Percentiles rank a stretch among this genome's conserved stretches.
These are phyloP conservation scores for Apiospora marii DNA, from an alignment of 2,329 filamentous ascomycete genomes.

Conservation along the genomic window DNA sequence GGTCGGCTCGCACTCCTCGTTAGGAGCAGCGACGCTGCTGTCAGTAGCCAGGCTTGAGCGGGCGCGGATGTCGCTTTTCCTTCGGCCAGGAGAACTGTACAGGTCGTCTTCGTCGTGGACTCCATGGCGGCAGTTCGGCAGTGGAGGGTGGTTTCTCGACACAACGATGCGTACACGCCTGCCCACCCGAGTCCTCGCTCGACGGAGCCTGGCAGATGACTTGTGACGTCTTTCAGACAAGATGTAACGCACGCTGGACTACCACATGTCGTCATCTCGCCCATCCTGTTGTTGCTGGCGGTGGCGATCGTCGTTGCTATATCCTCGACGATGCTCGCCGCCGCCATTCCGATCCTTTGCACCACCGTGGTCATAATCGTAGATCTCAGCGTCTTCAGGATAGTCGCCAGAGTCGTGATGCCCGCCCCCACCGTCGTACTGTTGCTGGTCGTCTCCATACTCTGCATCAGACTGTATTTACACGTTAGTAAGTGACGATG, in stretches of 20 bases:
- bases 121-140: not conserved
- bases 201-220: slow-evolving; percentile 7
- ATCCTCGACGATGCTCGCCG: slow-evolving; percentile 45
- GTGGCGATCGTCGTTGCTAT: slow-evolving; percentile 1
- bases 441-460: slow-evolving; percentile 29
- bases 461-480: slow-evolving; percentile 47
- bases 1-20: not conserved
- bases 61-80: not conserved
- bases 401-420: slow-evolving; percentile 56
- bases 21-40: not conserved
- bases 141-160: not conserved
- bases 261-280: slow-evolving; percentile 25
- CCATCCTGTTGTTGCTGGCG: slow-evolving; percentile 14
- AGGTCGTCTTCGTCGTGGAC: not conserved
- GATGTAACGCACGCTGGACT: slow-evolving; percentile 16
- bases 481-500: not conserved
- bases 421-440: slow-evolving; percentile 54
- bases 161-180: slow-evolving; percentile 1
- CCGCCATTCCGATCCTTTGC: slow-evolving; percentile 45
- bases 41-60: not conserved
- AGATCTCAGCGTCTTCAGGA: slow-evolving; percentile 60
- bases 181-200: slow-evolving; percentile 10
- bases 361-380: slow-evolving; percentile 58
- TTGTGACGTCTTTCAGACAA: slow-evolving; percentile 13
- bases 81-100: not conserved